Evolutionary conservation across 1,284 basidiomycete genomes (phyloP).

Genomic region (Irpex sp.): DNA sequence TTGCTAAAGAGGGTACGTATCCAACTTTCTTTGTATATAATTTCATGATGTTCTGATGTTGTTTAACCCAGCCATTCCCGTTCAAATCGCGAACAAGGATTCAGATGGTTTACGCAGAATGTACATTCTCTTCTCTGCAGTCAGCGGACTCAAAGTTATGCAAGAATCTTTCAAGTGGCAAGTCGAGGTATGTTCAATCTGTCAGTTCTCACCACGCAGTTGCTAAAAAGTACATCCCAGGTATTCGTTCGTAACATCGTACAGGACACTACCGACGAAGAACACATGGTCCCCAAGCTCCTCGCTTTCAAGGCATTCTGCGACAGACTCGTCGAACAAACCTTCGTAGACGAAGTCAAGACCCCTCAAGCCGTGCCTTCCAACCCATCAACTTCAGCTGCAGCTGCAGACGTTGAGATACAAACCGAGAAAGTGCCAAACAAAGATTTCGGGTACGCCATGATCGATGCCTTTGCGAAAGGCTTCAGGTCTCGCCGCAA

Average conservation of each 20-base stretch:
- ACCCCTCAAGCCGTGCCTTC: conserved; percentile 17
- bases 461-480: conserved; percentile 74
- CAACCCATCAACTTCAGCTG: conserved; percentile 11
- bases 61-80: conserved; percentile 46
- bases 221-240: conserved; percentile 29
- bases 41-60: neutral
- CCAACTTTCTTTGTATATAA: neutral
- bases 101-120: conserved; percentile 49
- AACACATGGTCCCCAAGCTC: conserved; percentile 78
- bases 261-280: conserved; percentile 52
- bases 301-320: conserved; percentile 69
- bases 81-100: conserved; percentile 52
- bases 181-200: conserved; percentile 40
- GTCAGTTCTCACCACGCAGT: neutral
- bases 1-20: conserved; percentile 52
- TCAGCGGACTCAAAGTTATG: conserved; percentile 53
- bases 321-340: conserved; percentile 44
- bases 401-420: conserved; percentile 22
- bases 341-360: conserved; percentile 39
- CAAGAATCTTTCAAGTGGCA: conserved; percentile 61
- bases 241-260: conserved; percentile 54
- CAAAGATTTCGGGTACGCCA: conserved; percentile 54
- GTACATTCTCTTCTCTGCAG: conserved; percentile 64
- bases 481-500: conserved; percentile 82
- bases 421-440: conserved; percentile 35